Percentiles rank a stretch among this genome's conserved stretches.
phyloP scores from a whole-genome alignment of 495 filamentous ascomycete species.

The Neurospora pannonica region DNA sequence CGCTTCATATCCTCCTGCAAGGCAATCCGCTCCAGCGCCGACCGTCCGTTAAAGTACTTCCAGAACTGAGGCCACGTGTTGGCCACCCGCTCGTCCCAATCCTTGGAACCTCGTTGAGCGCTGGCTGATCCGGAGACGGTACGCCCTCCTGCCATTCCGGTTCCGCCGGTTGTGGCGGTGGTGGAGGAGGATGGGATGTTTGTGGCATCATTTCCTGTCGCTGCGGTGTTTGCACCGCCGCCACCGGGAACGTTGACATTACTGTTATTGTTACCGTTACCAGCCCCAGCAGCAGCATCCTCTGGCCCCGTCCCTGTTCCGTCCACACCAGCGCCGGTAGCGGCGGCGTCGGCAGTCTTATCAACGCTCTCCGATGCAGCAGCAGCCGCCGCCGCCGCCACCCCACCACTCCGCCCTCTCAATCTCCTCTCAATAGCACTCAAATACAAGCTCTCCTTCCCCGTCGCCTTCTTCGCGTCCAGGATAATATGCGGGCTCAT shows the following conservation, averaged over 20 bases:
- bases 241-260: not conserved
- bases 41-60: constrained; percentile 80
- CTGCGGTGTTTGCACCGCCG: not conserved
- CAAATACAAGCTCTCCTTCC: constrained; percentile 63
- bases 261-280: not conserved
- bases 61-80: constrained; percentile 46
- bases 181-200: not conserved
- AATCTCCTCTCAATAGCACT: constrained; percentile 58
- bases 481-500: constrained; percentile 43
- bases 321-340: not conserved
- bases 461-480: constrained; percentile 45
- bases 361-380: not conserved
- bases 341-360: not conserved
- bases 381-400: constrained; percentile 11
- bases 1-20: constrained; percentile 75
- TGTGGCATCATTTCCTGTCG: not conserved
- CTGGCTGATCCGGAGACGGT: not conserved
- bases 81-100: constrained; percentile 32
- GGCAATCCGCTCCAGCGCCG: constrained; percentile 79
- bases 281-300: not conserved
- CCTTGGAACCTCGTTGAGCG: constrained; percentile 10
- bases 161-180: constrained; percentile 6
- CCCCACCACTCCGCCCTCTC: constrained; percentile 12
- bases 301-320: not conserved
- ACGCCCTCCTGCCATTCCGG: constrained; percentile 20